phyloP scores from a whole-genome alignment of 2,329 filamentous ascomycete genomes.

The Fusarium luffae region DNA sequence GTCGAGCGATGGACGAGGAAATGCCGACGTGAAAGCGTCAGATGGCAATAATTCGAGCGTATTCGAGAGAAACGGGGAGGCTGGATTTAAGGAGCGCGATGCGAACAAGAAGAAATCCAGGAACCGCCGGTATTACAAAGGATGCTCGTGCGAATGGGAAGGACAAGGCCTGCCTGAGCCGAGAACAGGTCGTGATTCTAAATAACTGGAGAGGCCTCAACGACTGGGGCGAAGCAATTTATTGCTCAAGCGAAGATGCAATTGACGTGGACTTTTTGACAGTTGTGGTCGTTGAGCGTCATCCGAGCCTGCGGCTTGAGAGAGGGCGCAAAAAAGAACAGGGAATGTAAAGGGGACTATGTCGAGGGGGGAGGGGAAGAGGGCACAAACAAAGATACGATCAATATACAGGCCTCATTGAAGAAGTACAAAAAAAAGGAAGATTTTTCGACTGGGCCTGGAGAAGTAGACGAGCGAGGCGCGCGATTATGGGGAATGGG shows the following conservation, averaged over 20 bases:
- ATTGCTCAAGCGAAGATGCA: constrained; percentile 40
- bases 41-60: constrained; percentile 34
- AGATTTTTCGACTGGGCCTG: constrained; percentile 44
- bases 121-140: constrained; percentile 51
- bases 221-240: constrained; percentile 37
- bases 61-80: constrained; percentile 36
- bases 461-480: constrained; percentile 45
- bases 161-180: constrained; percentile 37
- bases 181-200: constrained; percentile 36
- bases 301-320: constrained; percentile 45
- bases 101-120: constrained; percentile 46
- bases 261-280: constrained; percentile 39
- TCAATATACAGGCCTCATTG: constrained; percentile 55
- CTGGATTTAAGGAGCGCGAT: constrained; percentile 45
- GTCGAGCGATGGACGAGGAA: constrained; percentile 22
- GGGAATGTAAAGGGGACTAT: constrained; percentile 35
- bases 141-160: constrained; percentile 45
- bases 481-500: constrained; percentile 41
- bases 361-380: constrained; percentile 19
- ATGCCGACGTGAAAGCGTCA: constrained; percentile 37
- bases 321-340: constrained; percentile 41
- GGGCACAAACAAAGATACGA: constrained; percentile 48
- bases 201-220: constrained; percentile 31
- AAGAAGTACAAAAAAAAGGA: constrained; percentile 40
- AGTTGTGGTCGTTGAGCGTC: constrained; percentile 43